Evolutionary conservation across 2,329 filamentous ascomycete species (phyloP).

Genomic region (Penicillium italicum): DNA sequence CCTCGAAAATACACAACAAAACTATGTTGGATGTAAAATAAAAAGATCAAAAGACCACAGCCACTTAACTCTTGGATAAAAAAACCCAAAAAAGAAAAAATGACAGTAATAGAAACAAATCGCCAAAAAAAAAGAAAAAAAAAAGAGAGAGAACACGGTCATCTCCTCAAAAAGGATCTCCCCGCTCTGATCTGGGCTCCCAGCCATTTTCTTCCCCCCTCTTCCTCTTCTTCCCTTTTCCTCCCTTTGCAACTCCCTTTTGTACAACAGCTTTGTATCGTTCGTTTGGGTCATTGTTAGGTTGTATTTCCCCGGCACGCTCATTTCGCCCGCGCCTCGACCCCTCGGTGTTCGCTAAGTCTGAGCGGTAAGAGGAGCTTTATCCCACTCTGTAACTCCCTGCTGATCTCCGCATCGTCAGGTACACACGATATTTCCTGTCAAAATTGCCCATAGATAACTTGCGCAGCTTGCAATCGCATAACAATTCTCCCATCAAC

Average conservation of each 20-base stretch:
- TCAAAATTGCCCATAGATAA: conserved; percentile 20
- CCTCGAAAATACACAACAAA: background rate
- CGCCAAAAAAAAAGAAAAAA: background rate
- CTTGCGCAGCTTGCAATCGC: conserved; percentile 12
- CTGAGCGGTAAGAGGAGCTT: conserved; percentile 22
- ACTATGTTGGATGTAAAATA: background rate
- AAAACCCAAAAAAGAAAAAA: background rate
- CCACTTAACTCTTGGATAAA: background rate
- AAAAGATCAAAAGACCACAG: background rate
- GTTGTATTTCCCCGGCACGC: conserved; percentile 21
- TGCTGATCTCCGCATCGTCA: conserved; percentile 36
- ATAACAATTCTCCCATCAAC: conserved; percentile 10
- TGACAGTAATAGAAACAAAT: background rate
- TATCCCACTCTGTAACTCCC: conserved; percentile 28
- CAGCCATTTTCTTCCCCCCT: conserved; percentile 21
- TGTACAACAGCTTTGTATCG: conserved; percentile 25
- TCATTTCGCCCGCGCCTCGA: conserved; percentile 23
- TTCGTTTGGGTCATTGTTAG: conserved; percentile 19
- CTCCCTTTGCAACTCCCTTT: conserved; percentile 18
- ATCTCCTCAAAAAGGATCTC: conserved; percentile 13
- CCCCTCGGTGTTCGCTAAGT: conserved; percentile 17
- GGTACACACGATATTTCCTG: conserved; percentile 20
- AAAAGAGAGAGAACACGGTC: background rate
- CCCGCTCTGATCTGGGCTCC: conserved; percentile 22
- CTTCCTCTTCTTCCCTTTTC: conserved; percentile 16